Conservation (phyloP, 805 yeast genomes). For the Yarrowia alimentaria region DNA sequence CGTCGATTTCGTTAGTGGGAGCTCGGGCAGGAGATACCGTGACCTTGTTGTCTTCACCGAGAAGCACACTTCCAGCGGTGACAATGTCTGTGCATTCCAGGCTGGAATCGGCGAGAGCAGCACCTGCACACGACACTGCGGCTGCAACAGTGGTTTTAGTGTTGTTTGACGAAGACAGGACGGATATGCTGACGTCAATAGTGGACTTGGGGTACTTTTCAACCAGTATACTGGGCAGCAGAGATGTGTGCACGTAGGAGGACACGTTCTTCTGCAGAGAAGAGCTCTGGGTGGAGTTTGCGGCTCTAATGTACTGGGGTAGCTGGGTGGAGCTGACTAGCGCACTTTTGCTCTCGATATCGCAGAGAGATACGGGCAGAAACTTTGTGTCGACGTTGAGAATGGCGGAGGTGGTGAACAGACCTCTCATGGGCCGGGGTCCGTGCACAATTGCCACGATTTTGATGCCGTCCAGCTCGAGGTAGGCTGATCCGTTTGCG, state of each 20-base stretch:
- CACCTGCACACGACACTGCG: constrained; percentile 59
- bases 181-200: constrained; percentile 70
- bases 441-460: constrained; percentile 77
- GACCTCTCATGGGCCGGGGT: constrained; percentile 79
- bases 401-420: constrained; percentile 64
- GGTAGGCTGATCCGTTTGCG: constrained; percentile 78
- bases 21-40: constrained; percentile 28
- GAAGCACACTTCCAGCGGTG: constrained; percentile 43
- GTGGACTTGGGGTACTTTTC: constrained; percentile 86
- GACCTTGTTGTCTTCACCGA: constrained; percentile 1
- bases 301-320: constrained; percentile 30
- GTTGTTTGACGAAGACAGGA: constrained; percentile 50
- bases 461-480: constrained; percentile 62
- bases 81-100: constrained; percentile 78
- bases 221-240: constrained; percentile 55
- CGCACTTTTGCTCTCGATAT: constrained; percentile 33
- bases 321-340: constrained; percentile 27
- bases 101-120: constrained; percentile 83
- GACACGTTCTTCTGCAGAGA: constrained; percentile 45
- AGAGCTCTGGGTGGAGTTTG: constrained; percentile 37
- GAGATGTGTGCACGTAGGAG: constrained; percentile 52
- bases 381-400: constrained; percentile 60
- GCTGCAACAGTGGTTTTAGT: constrained; percentile 45
- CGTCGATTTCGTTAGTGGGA: constrained; percentile 34
- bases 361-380: constrained; percentile 49